phyloP scores from a whole-genome alignment of 306 rosid species.

The Prosopis cineraria region DNA sequence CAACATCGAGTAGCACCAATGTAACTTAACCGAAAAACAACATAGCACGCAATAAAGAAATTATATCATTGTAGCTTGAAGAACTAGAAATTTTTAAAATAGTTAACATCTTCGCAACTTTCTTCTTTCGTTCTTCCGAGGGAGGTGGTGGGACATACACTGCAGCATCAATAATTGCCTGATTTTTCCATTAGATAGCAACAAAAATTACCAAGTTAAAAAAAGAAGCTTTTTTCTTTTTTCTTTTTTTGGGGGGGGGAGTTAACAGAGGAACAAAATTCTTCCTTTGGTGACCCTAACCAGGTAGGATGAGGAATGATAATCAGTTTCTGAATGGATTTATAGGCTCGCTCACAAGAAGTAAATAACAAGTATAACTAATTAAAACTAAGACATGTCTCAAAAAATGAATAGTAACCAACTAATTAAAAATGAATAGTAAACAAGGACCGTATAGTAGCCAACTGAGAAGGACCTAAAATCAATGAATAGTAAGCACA shows the following conservation, averaged over 20 bases:
- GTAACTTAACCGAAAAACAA: conserved; percentile 20
- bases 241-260: neutral
- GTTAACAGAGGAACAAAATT: neutral
- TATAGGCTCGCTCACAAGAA: neutral
- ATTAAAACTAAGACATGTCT: neutral
- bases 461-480: conserved; percentile 18
- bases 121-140: conserved; percentile 95
- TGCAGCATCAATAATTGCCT: conserved; percentile 96
- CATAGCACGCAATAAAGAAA: conserved; percentile 1
- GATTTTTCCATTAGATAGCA: conserved; percentile 29
- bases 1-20: conserved; percentile 2
- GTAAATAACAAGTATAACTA: conserved; percentile 9
- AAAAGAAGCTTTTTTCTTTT: too few relatives aligned
- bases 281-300: conserved; percentile 3
- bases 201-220: conserved; percentile 12
- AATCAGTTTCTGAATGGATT: neutral
- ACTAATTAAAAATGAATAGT: neutral
- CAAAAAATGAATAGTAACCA: conserved; percentile 7
- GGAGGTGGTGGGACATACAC: conserved; percentile 98
- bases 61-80: neutral
- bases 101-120: conserved; percentile 82
- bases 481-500: conserved; percentile 1
- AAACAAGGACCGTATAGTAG: neutral
- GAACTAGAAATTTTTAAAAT: conserved; percentile 14
- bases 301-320: conserved; percentile 9